These are phyloP conservation scores for Gossypium davidsonii DNA, from an alignment of 441 rosid species.

Conservation along the genomic window DNA sequence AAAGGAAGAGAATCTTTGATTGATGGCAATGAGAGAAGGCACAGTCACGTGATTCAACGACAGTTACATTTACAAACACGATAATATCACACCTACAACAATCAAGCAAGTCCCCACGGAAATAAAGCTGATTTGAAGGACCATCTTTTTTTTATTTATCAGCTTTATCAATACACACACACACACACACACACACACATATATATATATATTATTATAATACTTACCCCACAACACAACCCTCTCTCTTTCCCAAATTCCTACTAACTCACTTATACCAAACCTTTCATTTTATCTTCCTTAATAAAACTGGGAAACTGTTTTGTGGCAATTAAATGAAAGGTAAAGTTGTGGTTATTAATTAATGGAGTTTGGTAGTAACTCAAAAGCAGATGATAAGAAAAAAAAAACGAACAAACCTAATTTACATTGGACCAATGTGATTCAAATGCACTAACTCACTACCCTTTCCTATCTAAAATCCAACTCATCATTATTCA, in stretches of 20 bases:
- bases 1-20: slow-evolving; percentile 22
- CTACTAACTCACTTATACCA: slow-evolving; percentile 9
- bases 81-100: slow-evolving; percentile 11
- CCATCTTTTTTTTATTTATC: background rate
- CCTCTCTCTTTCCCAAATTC: slow-evolving; percentile 12
- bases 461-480: slow-evolving; percentile 17
- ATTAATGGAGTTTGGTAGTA: slow-evolving; percentile 11
- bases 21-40: slow-evolving; percentile 33
- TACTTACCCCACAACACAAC: slow-evolving; percentile 1
- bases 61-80: slow-evolving; percentile 26
- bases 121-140: slow-evolving; percentile 23
- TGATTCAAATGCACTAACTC: background rate
- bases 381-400: slow-evolving; percentile 4
- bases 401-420: background rate
- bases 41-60: slow-evolving; percentile 48
- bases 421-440: background rate
- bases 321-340: background rate
- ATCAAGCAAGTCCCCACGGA: slow-evolving; percentile 13
- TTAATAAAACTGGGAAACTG: background rate
- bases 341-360: background rate
- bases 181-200: background rate
- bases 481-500: background rate
- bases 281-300: background rate
- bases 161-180: background rate
- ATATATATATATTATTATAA: background rate